These are phyloP conservation scores for Castanospermum australe DNA, from an alignment of 306 rosid genomes.

Conservation along the genomic window DNA sequence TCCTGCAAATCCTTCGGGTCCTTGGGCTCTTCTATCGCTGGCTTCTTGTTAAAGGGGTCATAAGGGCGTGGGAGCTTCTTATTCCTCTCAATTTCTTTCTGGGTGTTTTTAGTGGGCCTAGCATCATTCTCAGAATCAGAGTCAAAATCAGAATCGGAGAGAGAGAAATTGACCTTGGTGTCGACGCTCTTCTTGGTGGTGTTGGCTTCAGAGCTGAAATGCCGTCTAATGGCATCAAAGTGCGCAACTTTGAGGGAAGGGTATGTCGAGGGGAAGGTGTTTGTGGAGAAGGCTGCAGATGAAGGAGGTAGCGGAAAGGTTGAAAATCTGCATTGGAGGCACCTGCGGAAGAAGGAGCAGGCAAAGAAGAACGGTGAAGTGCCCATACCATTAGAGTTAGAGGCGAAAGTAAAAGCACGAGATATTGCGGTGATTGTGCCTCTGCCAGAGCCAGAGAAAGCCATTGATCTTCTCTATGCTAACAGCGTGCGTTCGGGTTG, in stretches of 20 bases:
- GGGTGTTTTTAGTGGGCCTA: not conserved
- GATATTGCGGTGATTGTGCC: not conserved
- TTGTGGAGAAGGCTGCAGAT: not conserved
- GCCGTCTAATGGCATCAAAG: not conserved
- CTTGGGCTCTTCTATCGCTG: constrained; percentile 46
- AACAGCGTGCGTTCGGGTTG: not conserved
- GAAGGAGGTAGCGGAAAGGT: not conserved
- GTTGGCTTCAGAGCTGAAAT: constrained; percentile 14
- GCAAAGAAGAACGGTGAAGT: not conserved
- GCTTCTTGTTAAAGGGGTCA: constrained; percentile 70
- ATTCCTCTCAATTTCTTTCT: not conserved
- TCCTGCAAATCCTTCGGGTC: constrained; percentile 76
- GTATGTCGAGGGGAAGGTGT: not conserved
- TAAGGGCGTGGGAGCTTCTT: constrained; percentile 50
- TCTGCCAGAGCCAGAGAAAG: not conserved
- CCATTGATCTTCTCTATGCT: constrained; percentile 23
- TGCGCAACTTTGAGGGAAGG: not conserved
- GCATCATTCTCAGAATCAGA: not conserved
- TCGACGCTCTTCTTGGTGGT: constrained; percentile 25
- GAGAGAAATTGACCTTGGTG: constrained; percentile 52
- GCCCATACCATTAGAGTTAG: not conserved
- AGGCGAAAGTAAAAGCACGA: constrained; percentile 28
- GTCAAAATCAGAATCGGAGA: constrained; percentile 41
- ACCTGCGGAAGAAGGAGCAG: constrained; percentile 1
- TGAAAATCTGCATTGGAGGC: constrained; percentile 2